phyloP scores from a whole-genome alignment of 768 basidiomycete species.

The Neoboletus subvelutipes region DNA sequence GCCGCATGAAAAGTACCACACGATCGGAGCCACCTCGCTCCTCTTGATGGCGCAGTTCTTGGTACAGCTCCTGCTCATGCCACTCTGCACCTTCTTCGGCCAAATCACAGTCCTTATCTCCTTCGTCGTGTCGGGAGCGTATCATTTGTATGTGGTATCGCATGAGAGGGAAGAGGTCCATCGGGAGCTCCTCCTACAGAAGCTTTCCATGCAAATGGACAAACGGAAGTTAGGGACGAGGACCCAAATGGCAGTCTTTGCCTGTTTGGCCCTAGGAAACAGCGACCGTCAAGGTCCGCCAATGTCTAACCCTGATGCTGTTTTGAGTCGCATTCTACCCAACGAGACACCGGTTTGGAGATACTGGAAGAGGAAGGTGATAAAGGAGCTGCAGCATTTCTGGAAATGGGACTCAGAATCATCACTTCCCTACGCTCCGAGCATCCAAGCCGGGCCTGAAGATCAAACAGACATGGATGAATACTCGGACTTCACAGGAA shows the following conservation, averaged over 20 bases:
- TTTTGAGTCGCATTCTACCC: conserved; percentile 21
- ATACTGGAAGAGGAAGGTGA: conserved; percentile 27
- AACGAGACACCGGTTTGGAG: conserved; percentile 31
- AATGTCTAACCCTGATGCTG: conserved; percentile 1
- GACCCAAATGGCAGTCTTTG: conserved; percentile 31
- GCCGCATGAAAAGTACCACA: conserved; percentile 3
- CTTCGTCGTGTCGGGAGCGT: conserved; percentile 31
- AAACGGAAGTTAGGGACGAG: conserved; percentile 23
- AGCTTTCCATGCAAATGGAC: conserved; percentile 9
- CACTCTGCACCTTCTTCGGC: conserved; percentile 32
- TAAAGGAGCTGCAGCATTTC: conserved; percentile 16
- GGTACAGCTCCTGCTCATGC: conserved; percentile 32
- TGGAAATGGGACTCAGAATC: not conserved
- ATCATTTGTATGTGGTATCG: conserved; percentile 32
- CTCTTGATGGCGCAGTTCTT: conserved; percentile 31
- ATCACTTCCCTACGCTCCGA: conserved; percentile 9
- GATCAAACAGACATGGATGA: conserved; percentile 9
- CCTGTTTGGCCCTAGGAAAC: conserved; percentile 22
- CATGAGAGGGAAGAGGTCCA: conserved; percentile 31
- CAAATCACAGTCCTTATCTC: conserved; percentile 32
- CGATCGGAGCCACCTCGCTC: conserved; percentile 25
- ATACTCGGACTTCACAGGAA: conserved; percentile 1
- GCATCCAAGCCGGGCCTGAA: conserved; percentile 12
- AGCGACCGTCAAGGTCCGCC: not conserved
- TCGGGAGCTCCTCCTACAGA: conserved; percentile 14